Conservation (phyloP, 495 filamentous ascomycete species). For the Cairneyella variabilis region DNA sequence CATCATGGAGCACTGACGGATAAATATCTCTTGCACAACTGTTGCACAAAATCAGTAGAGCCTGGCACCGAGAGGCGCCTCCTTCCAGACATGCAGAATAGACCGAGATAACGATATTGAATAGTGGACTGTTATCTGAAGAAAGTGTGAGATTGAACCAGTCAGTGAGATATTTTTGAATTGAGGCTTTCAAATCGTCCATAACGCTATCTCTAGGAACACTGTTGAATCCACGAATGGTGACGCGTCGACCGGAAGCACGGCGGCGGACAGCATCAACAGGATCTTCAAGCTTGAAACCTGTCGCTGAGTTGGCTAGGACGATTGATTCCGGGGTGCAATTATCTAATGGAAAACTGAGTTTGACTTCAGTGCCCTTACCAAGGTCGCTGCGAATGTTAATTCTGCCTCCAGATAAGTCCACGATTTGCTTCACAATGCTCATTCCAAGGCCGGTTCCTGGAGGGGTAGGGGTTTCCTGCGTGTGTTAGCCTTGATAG, state of each 20-base stretch:
- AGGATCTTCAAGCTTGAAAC: constrained; percentile 1
- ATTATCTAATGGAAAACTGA: constrained; percentile 18
- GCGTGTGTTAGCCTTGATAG: no score
- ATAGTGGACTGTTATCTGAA: neutral
- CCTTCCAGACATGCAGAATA: constrained; percentile 5
- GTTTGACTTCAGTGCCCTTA: constrained; percentile 15
- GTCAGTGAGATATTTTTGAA: constrained; percentile 31
- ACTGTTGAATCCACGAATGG: constrained; percentile 13
- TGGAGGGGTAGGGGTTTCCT: constrained; percentile 14
- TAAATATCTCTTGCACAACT: constrained; percentile 13
- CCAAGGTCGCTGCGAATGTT: constrained; percentile 35
- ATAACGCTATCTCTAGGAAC: neutral
- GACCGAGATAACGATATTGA: constrained; percentile 13
- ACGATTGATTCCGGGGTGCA: neutral
- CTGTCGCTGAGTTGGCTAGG: neutral
- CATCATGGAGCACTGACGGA: neutral
- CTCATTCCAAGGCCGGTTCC: constrained; percentile 58
- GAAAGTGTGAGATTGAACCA: constrained; percentile 34
- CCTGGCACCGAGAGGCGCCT: neutral
- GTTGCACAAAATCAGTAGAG: constrained; percentile 13
- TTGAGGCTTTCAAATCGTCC: constrained; percentile 25
- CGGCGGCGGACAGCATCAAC: constrained; percentile 12
- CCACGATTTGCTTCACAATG: constrained; percentile 62
- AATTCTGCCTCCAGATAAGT: constrained; percentile 53
- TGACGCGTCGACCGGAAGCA: constrained; percentile 7